These are phyloP conservation scores for Phyllosticta citriasiana DNA, from an alignment of 2,329 filamentous ascomycete species.

Conservation along the genomic window DNA sequence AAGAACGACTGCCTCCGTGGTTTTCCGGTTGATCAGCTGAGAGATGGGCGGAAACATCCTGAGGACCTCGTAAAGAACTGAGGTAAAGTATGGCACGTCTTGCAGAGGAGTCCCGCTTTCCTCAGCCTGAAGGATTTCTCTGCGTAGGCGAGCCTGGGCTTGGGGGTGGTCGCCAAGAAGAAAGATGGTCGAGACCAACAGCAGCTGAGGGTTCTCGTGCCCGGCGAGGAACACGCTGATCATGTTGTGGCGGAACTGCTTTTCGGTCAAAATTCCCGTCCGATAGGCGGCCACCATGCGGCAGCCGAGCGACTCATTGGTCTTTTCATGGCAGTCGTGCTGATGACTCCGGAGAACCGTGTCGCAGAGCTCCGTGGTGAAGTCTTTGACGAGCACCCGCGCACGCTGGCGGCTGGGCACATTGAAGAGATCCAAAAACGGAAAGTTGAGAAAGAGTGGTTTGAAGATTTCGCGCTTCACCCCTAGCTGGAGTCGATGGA, in stretches of 20 bases:
- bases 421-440: slow-evolving; percentile 9
- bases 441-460: slow-evolving; percentile 7
- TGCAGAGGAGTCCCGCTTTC: neutral
- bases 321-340: slow-evolving; percentile 10
- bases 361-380: slow-evolving; percentile 11
- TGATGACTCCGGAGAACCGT: slow-evolving; percentile 11
- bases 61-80: slow-evolving; percentile 38
- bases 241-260: slow-evolving; percentile 12
- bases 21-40: slow-evolving; percentile 39
- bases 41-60: slow-evolving; percentile 41
- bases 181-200: slow-evolving; percentile 10
- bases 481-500: neutral
- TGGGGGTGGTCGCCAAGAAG: slow-evolving; percentile 11
- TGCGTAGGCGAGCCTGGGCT: neutral
- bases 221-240: slow-evolving; percentile 13
- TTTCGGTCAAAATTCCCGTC: slow-evolving; percentile 3
- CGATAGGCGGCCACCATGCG: slow-evolving; percentile 11
- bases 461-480: slow-evolving; percentile 6
- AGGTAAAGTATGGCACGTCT: slow-evolving; percentile 32
- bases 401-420: slow-evolving; percentile 12
- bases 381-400: slow-evolving; percentile 9
- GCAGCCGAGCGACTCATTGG: slow-evolving; percentile 10
- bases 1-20: slow-evolving; percentile 20
- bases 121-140: slow-evolving; percentile 5
- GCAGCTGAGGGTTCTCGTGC: slow-evolving; percentile 13